phyloP scores from a whole-genome alignment of 495 filamentous ascomycete species.

The Sphaerosporella brunnea region DNA sequence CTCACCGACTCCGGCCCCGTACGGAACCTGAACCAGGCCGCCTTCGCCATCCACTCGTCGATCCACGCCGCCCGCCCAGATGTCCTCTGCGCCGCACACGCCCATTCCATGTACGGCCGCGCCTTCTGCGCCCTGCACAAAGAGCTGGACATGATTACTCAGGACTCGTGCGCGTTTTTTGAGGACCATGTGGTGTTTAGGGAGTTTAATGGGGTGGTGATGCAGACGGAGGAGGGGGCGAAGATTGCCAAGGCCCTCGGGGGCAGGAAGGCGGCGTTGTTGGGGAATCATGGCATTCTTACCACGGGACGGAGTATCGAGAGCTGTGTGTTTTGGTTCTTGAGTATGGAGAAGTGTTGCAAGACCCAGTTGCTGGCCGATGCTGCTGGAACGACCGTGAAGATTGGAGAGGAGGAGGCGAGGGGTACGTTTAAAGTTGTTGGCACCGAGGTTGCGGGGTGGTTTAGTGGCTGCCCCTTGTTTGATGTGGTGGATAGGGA shows the following conservation, averaged over 20 bases:
- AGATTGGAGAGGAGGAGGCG: constrained; percentile 52
- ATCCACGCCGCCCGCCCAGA: constrained; percentile 56
- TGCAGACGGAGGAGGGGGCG: constrained; percentile 50
- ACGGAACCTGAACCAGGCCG: constrained; percentile 41
- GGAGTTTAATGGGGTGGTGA: constrained; percentile 55
- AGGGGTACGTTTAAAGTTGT: constrained; percentile 47
- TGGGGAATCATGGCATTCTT: constrained; percentile 47
- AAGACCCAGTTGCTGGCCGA: constrained; percentile 41
- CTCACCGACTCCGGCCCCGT: constrained; percentile 44
- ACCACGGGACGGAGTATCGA: constrained; percentile 41
- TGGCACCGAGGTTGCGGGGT: constrained; percentile 45
- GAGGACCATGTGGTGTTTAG: constrained; percentile 26
- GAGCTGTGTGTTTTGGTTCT: constrained; percentile 54
- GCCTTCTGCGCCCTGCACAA: constrained; percentile 50
- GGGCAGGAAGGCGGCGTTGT: constrained; percentile 47
- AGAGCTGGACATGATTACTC: constrained; percentile 52
- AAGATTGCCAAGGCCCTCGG: constrained; percentile 50
- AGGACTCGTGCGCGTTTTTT: constrained; percentile 54
- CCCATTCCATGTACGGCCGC: constrained; percentile 52
- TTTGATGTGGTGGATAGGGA: constrained; percentile 57
- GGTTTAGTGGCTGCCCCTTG: constrained; percentile 54
- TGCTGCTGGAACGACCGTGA: constrained; percentile 49
- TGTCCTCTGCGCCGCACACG: constrained; percentile 54
- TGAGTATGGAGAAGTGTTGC: constrained; percentile 33
- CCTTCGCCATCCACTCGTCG: constrained; percentile 49